A percentile compares a stretch with the other conserved stretches of the same genome.
phyloP scores from a whole-genome alignment of 768 basidiomycete species.

The Tylopilus sp. region DNA sequence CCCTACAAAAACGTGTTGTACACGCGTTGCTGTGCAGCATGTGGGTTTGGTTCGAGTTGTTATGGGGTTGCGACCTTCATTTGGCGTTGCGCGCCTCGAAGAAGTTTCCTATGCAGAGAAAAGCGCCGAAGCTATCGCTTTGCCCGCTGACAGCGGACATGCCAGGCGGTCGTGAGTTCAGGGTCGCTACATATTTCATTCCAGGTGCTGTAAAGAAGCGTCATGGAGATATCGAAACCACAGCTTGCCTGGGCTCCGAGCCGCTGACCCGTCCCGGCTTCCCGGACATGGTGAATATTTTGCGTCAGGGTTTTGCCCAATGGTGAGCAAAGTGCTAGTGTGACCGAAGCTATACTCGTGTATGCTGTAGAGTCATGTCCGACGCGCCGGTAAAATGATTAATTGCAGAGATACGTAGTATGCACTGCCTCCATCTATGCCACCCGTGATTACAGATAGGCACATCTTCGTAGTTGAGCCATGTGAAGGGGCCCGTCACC shows the following conservation, averaged over 20 bases:
- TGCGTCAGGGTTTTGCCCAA: not conserved
- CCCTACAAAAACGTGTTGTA: constrained; percentile 34
- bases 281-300: not conserved
- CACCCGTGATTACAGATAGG: not conserved
- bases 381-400: not conserved
- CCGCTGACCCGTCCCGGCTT: not conserved
- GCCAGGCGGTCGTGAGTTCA: constrained; percentile 11
- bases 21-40: constrained; percentile 29
- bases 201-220: constrained; percentile 12
- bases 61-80: constrained; percentile 20
- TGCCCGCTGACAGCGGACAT: constrained; percentile 16
- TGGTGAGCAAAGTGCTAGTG: not conserved
- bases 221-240: not conserved
- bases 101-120: constrained; percentile 7
- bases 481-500: not conserved
- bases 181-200: not conserved
- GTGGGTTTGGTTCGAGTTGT: constrained; percentile 18
- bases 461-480: not conserved
- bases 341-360: not conserved
- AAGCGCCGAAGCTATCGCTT: constrained; percentile 9
- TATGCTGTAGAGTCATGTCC: not conserved
- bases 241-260: constrained; percentile 10
- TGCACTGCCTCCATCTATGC: not conserved
- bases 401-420: not conserved
- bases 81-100: constrained; percentile 13